Evolutionary conservation across 176 grass and related monocot species (phyloP).

Genomic region (Elymus sibiricus): DNA sequence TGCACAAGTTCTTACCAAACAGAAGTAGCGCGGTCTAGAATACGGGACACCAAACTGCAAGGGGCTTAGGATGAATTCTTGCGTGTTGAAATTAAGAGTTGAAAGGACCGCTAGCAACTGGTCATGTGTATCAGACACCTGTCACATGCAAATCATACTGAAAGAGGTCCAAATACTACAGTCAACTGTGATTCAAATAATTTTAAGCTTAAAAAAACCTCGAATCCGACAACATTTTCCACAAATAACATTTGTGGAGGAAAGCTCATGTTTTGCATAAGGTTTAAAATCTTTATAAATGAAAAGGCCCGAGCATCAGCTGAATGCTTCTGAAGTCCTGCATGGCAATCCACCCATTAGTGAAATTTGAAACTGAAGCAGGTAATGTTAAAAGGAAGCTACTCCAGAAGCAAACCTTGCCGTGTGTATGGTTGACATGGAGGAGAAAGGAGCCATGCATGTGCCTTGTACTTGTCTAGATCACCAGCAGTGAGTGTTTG

Average conservation of each 20-base stretch:
- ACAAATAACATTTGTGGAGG: constrained; percentile 87
- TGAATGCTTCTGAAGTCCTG: constrained; percentile 97
- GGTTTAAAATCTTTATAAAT: constrained; percentile 89
- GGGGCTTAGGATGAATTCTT: constrained; percentile 94
- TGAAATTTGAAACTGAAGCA: constrained; percentile 8
- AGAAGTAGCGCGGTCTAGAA: constrained; percentile 98
- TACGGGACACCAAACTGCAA: constrained; percentile 93
- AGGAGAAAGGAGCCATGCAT: constrained; percentile 94
- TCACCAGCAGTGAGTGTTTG: constrained; percentile 71
- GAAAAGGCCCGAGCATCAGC: constrained; percentile 90
- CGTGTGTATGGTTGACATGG: constrained; percentile 97
- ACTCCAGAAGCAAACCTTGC: constrained; percentile 60
- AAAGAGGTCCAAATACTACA: neutral
- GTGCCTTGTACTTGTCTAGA: constrained; percentile 83
- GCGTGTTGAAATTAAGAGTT: constrained; percentile 62
- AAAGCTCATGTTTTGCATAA: constrained; percentile 67
- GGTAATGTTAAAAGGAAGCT: neutral
- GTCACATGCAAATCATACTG: constrained; percentile 9
- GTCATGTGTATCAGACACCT: constrained; percentile 89
- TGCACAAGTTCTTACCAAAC: constrained; percentile 54
- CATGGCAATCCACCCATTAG: constrained; percentile 28
- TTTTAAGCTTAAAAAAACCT: constrained; percentile 54
- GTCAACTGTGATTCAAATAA: neutral
- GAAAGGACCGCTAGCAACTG: constrained; percentile 78
- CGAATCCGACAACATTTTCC: constrained; percentile 96